These are phyloP conservation scores for Domatiomyces catenatus DNA, from an alignment of 2,329 filamentous ascomycete genomes.

Conservation along the genomic window DNA sequence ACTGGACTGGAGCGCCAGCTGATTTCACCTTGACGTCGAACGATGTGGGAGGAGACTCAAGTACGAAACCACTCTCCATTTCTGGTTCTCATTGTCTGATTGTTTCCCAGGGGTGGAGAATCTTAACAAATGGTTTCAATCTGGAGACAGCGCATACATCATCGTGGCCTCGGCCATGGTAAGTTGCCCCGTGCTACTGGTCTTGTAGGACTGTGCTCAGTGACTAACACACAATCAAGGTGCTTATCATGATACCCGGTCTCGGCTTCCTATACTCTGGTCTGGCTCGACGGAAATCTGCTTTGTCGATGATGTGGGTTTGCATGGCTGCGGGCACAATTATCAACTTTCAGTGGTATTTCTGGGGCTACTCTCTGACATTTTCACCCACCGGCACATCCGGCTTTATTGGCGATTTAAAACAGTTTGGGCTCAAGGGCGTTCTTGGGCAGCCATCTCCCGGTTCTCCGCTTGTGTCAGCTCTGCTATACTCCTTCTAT, in stretches of 20 bases:
- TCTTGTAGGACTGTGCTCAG: not conserved
- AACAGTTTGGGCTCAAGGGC: conserved; percentile 76
- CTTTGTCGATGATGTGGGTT: conserved; percentile 91
- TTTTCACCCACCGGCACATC: conserved; percentile 71
- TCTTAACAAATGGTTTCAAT: conserved; percentile 86
- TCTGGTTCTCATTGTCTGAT: not conserved
- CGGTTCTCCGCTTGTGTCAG: conserved; percentile 74
- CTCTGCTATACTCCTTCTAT: conserved; percentile 87
- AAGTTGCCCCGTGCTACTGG: not conserved
- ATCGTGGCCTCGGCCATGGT: conserved; percentile 75
- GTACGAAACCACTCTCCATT: conserved; percentile 41
- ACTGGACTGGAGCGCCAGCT: conserved; percentile 32
- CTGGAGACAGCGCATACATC: conserved; percentile 90
- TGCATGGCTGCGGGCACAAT: conserved; percentile 88
- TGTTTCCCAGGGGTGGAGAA: conserved; percentile 54
- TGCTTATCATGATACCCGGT: conserved; percentile 89
- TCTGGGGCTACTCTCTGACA: conserved; percentile 94
- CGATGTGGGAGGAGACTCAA: conserved; percentile 58
- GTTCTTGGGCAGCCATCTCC: conserved; percentile 72
- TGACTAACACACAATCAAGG: conserved; percentile 8
- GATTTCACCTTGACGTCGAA: conserved; percentile 36
- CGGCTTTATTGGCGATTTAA: conserved; percentile 80
- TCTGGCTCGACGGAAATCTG: conserved; percentile 92
- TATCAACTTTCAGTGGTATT: conserved; percentile 96
- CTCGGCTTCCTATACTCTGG: conserved; percentile 97